Conservation (phyloP, 345 rosid genomes). For the Jatropha curcas region DNA sequence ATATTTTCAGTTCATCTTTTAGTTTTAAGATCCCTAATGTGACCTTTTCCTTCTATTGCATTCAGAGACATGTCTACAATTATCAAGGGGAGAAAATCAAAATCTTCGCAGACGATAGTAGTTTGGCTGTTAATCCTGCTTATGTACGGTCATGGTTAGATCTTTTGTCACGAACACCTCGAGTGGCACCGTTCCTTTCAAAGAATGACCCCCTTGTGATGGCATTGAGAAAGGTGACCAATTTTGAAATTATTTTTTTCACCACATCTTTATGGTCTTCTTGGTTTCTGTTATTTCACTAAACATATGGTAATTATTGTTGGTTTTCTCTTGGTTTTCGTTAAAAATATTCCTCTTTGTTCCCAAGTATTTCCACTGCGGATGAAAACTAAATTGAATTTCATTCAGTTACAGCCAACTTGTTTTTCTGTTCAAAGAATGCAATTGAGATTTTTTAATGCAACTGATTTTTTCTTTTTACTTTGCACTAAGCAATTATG, state of each 20-base stretch:
- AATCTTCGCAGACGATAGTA: slow-evolving; percentile 78
- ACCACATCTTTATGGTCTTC: slow-evolving; percentile 2
- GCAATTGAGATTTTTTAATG: too few relatives aligned
- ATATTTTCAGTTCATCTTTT: background rate
- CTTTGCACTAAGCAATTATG: background rate
- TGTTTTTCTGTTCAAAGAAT: background rate
- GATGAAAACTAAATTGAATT: background rate
- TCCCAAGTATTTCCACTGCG: background rate
- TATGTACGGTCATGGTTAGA: slow-evolving; percentile 81
- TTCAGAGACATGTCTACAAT: slow-evolving; percentile 86
- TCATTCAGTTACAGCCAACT: background rate
- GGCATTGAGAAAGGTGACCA: slow-evolving; percentile 78
- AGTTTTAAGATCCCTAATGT: slow-evolving; percentile 5
- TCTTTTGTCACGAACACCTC: slow-evolving; percentile 84
- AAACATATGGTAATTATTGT: background rate
- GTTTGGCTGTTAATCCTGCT: slow-evolving; percentile 79
- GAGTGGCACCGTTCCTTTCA: slow-evolving; percentile 89
- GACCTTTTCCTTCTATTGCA: background rate
- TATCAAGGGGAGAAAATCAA: slow-evolving; percentile 71
- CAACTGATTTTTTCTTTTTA: background rate
- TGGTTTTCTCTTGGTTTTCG: background rate
- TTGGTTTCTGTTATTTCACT: background rate
- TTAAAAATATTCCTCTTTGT: background rate
- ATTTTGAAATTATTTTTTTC: slow-evolving; percentile 12
- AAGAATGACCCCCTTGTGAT: slow-evolving; percentile 81